A percentile compares a stretch with the other conserved stretches of the same genome.
phyloP scores from a whole-genome alignment of 1,139 yeast genomes.

The Candida glucosophila region DNA sequence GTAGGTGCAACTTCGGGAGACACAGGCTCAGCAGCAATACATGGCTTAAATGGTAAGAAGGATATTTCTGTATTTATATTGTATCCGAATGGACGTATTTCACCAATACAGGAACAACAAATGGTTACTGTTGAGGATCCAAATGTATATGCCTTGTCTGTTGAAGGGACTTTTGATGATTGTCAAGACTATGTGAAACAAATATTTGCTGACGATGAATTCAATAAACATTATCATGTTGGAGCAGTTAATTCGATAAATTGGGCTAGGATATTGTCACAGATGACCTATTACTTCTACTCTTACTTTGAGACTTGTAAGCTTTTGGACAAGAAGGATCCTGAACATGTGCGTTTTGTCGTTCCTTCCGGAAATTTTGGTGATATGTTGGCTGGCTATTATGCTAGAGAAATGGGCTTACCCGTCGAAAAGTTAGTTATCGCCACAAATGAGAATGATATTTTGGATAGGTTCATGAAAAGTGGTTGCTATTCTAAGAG shows the following conservation, averaged over 20 bases:
- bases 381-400: slow-evolving; percentile 93
- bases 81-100: slow-evolving; percentile 95
- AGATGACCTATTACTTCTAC: slow-evolving; percentile 91
- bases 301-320: slow-evolving; percentile 72
- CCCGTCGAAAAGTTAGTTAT: slow-evolving; percentile 81
- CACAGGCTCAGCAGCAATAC: slow-evolving; percentile 98
- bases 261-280: slow-evolving; percentile 98
- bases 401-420: slow-evolving; percentile 90
- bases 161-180: slow-evolving; percentile 94
- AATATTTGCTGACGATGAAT: slow-evolving; percentile 80
- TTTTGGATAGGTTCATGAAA: slow-evolving; percentile 83
- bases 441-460: slow-evolving; percentile 94
- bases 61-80: slow-evolving; percentile 93
- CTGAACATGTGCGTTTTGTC: slow-evolving; percentile 68
- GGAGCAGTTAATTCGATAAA: slow-evolving; percentile 98
- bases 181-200: slow-evolving; percentile 95
- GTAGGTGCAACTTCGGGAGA: slow-evolving; percentile 99
- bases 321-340: slow-evolving; percentile 20
- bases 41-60: slow-evolving; percentile 92
- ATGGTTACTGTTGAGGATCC: slow-evolving; percentile 96
- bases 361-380: slow-evolving; percentile 99
- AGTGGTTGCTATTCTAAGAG: slow-evolving; percentile 73
- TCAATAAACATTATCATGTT: slow-evolving; percentile 82
- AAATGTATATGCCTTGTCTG: slow-evolving; percentile 91
- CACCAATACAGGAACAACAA: slow-evolving; percentile 96